Evolutionary conservation across 202 grass and related monocot genomes (phyloP).

Genomic region (Carex arenaria): DNA sequence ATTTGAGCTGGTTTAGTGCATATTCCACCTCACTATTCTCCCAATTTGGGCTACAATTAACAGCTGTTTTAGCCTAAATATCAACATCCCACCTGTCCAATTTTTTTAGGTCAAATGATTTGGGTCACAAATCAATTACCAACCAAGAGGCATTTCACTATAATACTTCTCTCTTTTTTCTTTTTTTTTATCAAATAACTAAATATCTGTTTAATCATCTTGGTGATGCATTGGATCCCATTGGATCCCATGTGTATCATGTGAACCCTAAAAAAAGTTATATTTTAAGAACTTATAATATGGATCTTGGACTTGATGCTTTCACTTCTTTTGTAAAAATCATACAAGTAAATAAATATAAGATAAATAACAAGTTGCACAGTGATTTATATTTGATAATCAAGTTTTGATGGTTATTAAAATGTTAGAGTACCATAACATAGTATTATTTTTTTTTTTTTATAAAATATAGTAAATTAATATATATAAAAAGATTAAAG

Average conservation of each 20-base stretch:
- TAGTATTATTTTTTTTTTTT: neutral
- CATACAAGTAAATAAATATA: too few relatives aligned
- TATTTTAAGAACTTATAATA: too few relatives aligned
- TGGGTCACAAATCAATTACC: neutral
- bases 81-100: neutral
- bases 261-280: too few relatives aligned
- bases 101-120: neutral
- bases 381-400: too few relatives aligned
- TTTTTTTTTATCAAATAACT: too few relatives aligned
- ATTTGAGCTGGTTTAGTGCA: conserved; percentile 16
- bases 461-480: neutral
- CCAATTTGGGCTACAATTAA: conserved; percentile 3
- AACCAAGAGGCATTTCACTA: neutral
- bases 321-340: too few relatives aligned
- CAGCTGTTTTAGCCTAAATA: conserved; percentile 18
- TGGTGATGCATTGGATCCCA: too few relatives aligned
- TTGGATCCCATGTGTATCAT: too few relatives aligned
- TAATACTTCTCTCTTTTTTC: neutral
- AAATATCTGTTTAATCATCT: too few relatives aligned
- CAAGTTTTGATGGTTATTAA: neutral
- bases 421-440: neutral
- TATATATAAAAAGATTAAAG: neutral
- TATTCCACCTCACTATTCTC: conserved; percentile 14
- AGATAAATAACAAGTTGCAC: too few relatives aligned
- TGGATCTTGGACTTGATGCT: too few relatives aligned